Conservation (phyloP, 192 early-diverging fungal species). For the Backusella westeae region DNA sequence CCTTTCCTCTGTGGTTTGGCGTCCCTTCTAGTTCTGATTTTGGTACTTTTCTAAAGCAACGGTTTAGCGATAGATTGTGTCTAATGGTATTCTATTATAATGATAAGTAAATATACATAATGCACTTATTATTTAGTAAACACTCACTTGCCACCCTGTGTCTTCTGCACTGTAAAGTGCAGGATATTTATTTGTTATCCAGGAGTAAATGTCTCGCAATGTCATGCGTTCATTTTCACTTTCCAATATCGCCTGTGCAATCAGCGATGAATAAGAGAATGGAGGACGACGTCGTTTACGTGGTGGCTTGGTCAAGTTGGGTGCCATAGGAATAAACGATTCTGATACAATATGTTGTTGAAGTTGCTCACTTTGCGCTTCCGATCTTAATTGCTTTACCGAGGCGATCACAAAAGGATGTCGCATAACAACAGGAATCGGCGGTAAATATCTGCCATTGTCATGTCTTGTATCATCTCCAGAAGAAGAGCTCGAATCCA, state of each 20-base stretch:
- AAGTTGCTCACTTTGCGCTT: constrained; percentile 29
- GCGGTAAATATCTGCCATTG: constrained; percentile 10
- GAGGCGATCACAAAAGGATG: constrained; percentile 24
- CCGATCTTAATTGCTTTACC: constrained; percentile 22
- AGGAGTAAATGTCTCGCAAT: constrained; percentile 86
- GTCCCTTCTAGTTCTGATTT: constrained; percentile 53
- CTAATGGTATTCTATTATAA: constrained; percentile 78
- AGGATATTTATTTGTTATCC: constrained; percentile 72
- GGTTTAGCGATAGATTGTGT: constrained; percentile 89
- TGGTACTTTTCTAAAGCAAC: constrained; percentile 72
- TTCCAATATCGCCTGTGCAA: constrained; percentile 76
- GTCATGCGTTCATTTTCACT: constrained; percentile 63
- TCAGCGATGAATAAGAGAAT: constrained; percentile 81
- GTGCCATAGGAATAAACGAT: constrained; percentile 36
- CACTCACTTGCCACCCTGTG: constrained; percentile 78
- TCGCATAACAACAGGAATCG: constrained; percentile 33
- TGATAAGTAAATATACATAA: neutral
- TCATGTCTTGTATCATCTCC: neutral
- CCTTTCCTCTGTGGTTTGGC: constrained; percentile 51
- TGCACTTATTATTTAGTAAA: neutral
- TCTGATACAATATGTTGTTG: constrained; percentile 36
- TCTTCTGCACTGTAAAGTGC: constrained; percentile 68
- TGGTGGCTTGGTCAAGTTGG: constrained; percentile 21
- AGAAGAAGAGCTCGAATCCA: neutral
- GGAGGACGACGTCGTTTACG: constrained; percentile 51